Evolutionary conservation across 2,329 filamentous ascomycete species (phyloP).

Genomic region (Colletotrichum spaethianum): DNA sequence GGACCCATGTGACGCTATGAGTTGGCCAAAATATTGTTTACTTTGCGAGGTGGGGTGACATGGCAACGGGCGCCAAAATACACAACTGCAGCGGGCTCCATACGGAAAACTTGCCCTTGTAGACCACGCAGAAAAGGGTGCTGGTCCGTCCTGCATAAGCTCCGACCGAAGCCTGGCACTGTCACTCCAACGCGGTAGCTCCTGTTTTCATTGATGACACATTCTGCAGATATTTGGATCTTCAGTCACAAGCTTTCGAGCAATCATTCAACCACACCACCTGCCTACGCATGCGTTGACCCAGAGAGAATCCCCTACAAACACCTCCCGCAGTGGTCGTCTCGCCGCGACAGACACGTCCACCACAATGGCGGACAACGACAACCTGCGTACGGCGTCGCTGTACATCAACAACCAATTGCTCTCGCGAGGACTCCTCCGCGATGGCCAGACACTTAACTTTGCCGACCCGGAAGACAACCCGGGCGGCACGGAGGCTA

Average conservation of each 20-base stretch:
- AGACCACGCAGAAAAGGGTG: constrained; percentile 35
- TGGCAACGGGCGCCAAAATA: constrained; percentile 41
- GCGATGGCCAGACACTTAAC: constrained; percentile 82
- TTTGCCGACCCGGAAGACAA: constrained; percentile 81
- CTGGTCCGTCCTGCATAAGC: constrained; percentile 41
- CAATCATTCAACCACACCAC: not conserved
- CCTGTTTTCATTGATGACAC: constrained; percentile 10
- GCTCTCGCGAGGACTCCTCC: constrained; percentile 74
- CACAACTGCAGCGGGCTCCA: constrained; percentile 12
- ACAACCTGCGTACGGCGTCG: constrained; percentile 77
- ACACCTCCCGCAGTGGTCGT: constrained; percentile 10
- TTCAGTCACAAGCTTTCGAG: constrained; percentile 26
- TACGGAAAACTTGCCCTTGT: constrained; percentile 32
- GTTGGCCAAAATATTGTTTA: constrained; percentile 42
- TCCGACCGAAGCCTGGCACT: constrained; percentile 15
- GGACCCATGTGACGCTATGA: constrained; percentile 34
- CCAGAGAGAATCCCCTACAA: not conserved
- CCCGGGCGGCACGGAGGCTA: constrained; percentile 73
- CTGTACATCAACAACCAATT: constrained; percentile 82
- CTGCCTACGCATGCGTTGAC: constrained; percentile 28
- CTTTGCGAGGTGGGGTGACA: constrained; percentile 42
- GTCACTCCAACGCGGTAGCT: not conserved
- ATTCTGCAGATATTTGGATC: constrained; percentile 5
- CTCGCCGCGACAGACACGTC: constrained; percentile 21
- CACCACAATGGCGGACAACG: constrained; percentile 67